Percentiles rank a stretch among this genome's conserved stretches.
Conservation (phyloP, 345 rosid species). For the Corchorus olitorius region DNA sequence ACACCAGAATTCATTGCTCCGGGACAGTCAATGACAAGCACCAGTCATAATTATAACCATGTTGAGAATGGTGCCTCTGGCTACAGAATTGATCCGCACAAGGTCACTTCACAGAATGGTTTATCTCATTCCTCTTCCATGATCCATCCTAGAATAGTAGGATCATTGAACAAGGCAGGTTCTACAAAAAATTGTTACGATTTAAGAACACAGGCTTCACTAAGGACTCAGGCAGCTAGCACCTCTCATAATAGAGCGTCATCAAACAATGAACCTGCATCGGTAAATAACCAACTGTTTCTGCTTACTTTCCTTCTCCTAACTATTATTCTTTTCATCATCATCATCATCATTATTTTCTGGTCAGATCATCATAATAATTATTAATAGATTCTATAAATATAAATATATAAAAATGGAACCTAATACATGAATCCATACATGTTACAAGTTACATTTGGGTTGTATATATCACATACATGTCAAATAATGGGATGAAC, state of each 20-base stretch:
- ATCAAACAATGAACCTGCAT: slow-evolving; percentile 29
- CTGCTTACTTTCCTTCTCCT: background rate
- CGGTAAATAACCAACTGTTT: slow-evolving; percentile 29
- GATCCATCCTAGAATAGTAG: slow-evolving; percentile 42
- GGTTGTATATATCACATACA: background rate
- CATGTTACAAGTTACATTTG: background rate
- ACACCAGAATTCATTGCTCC: slow-evolving; percentile 68
- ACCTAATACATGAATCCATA: background rate
- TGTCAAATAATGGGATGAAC: background rate
- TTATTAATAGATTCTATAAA: background rate
- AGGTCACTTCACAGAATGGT: slow-evolving; percentile 25
- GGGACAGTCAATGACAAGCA: slow-evolving; percentile 36
- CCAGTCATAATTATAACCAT: slow-evolving; percentile 32
- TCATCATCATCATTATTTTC: background rate
- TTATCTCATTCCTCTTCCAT: slow-evolving; percentile 42
- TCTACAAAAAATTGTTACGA: slow-evolving; percentile 25
- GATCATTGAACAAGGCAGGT: slow-evolving; percentile 26
- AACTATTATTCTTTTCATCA: background rate
- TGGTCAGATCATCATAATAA: background rate
- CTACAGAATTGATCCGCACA: slow-evolving; percentile 41
- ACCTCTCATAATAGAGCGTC: slow-evolving; percentile 5
- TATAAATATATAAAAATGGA: background rate
- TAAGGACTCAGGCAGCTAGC: slow-evolving; percentile 28
- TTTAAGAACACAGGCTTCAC: slow-evolving; percentile 30
- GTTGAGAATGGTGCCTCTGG: slow-evolving; percentile 44